Conservation (phyloP, 2,329 filamentous ascomycete species). For the Arthrobotrys sphaeroides region DNA sequence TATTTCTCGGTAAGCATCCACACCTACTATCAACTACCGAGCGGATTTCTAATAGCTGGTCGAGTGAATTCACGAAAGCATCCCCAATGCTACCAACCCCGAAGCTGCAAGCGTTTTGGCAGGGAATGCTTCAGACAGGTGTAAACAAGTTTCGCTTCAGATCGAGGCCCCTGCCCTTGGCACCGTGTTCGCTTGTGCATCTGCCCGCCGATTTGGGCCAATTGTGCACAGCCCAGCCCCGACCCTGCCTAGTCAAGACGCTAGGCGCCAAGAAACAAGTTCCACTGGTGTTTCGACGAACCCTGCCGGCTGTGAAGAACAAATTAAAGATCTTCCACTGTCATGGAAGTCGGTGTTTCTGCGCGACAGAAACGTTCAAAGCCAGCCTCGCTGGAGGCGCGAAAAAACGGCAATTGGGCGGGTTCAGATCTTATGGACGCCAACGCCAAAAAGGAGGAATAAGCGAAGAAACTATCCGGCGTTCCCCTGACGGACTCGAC, state of each 20-base stretch:
- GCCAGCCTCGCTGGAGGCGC: constrained; percentile 1
- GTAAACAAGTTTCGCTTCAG: constrained; percentile 54
- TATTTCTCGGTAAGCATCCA: not conserved
- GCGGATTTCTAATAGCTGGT: constrained; percentile 6
- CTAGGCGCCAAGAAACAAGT: constrained; percentile 46
- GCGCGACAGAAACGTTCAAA: not conserved
- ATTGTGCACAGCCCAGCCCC: constrained; percentile 15
- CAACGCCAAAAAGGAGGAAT: constrained; percentile 27
- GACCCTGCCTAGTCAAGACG: constrained; percentile 26
- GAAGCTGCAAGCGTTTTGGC: constrained; percentile 43
- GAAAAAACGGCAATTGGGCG: constrained; percentile 31
- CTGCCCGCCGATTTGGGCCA: constrained; percentile 14
- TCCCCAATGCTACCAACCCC: constrained; percentile 27
- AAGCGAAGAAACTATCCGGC: constrained; percentile 11
- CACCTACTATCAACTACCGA: not conserved
- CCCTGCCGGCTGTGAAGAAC: constrained; percentile 22
- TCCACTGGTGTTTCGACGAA: constrained; percentile 43
- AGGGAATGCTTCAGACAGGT: constrained; percentile 35
- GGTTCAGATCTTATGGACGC: not conserved
- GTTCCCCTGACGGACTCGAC: constrained; percentile 12
- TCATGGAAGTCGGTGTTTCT: not conserved
- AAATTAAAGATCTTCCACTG: constrained; percentile 25
- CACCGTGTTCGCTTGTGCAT: constrained; percentile 48
- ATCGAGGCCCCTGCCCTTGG: constrained; percentile 41
- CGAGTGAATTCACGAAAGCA: not conserved